These are phyloP conservation scores for Escallonia herrerae DNA, from an alignment of 129 eudicot genomes.

Conservation along the genomic window DNA sequence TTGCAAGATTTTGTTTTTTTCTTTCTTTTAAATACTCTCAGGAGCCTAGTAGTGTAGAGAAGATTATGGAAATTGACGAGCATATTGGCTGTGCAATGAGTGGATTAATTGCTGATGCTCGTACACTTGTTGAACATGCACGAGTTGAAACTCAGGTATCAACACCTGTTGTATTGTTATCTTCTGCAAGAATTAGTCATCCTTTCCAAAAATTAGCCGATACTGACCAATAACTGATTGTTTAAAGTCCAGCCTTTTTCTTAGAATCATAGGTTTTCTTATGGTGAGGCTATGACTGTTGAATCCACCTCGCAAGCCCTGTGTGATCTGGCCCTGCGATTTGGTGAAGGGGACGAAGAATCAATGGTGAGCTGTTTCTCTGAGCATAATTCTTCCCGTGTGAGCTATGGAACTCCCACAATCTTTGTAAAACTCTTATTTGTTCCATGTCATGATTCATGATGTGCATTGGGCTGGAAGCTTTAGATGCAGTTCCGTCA, in stretches of 20 bases:
- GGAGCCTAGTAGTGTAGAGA: constrained; percentile 99
- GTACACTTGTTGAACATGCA: constrained; percentile 98
- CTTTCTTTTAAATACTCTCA: constrained; percentile 16
- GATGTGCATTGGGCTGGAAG: background rate
- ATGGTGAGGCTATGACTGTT: constrained; percentile 99
- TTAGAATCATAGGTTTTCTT: constrained; percentile 96
- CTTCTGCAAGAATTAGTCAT: background rate
- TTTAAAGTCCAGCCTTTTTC: background rate
- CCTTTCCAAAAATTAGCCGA: no score
- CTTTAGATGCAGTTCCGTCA: background rate
- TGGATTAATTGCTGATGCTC: constrained; percentile 98
- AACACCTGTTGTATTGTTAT: background rate
- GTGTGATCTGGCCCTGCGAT: constrained; percentile 88
- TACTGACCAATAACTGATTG: background rate
- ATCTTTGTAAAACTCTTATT: background rate
- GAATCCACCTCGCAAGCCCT: constrained; percentile 98
- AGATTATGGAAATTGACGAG: constrained; percentile 97
- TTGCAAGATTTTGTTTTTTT: background rate
- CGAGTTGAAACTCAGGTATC: constrained; percentile 96
- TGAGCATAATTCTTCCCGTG: background rate
- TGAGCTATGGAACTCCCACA: no score
- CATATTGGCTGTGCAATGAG: constrained; percentile 99
- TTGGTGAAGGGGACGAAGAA: constrained; percentile 99
- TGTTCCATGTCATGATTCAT: background rate
- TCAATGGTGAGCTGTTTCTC: constrained; percentile 64